phyloP scores from a whole-genome alignment of 352 stramenopile species.

The Aphanomyces euteiches region DNA sequence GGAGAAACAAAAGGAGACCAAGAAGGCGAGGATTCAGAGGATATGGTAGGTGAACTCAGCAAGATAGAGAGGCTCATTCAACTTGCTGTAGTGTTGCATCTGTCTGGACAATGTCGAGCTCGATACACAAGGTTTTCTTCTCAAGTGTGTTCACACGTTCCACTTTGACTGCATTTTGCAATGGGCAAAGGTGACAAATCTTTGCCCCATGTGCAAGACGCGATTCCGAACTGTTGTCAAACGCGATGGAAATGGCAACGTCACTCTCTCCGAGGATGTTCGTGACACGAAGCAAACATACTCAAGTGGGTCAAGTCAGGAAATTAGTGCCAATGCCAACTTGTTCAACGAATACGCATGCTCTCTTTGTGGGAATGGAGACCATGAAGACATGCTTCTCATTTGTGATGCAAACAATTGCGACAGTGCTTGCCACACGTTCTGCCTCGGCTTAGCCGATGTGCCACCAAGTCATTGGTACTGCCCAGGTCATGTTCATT shows the following conservation, averaged over 20 bases:
- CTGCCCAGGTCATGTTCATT: constrained; percentile 46
- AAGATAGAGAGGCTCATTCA: not conserved
- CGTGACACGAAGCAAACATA: constrained; percentile 61
- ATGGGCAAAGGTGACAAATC: constrained; percentile 78
- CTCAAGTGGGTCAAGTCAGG: constrained; percentile 59
- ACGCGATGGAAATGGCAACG: constrained; percentile 38
- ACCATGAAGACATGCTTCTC: constrained; percentile 77
- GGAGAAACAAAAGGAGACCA: not conserved
- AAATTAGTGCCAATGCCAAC: constrained; percentile 55
- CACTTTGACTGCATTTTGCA: constrained; percentile 80
- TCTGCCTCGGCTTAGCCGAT: constrained; percentile 56
- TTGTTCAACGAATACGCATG: constrained; percentile 72
- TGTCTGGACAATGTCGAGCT: constrained; percentile 67
- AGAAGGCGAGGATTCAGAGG: constrained; percentile 17
- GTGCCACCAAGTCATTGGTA: constrained; percentile 71
- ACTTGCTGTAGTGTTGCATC: constrained; percentile 60
- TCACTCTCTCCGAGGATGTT: constrained; percentile 43
- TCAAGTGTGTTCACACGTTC: constrained; percentile 72
- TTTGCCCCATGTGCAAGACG: constrained; percentile 77
- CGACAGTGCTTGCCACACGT: constrained; percentile 63
- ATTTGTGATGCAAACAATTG: constrained; percentile 70
- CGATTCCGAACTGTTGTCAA: constrained; percentile 59
- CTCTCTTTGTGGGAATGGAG: constrained; percentile 61
- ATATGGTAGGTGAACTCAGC: constrained; percentile 8
- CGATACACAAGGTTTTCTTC: constrained; percentile 48